Evolutionary conservation across 805 yeast genomes (phyloP).

Genomic region (Metschnikowia hibisci): DNA sequence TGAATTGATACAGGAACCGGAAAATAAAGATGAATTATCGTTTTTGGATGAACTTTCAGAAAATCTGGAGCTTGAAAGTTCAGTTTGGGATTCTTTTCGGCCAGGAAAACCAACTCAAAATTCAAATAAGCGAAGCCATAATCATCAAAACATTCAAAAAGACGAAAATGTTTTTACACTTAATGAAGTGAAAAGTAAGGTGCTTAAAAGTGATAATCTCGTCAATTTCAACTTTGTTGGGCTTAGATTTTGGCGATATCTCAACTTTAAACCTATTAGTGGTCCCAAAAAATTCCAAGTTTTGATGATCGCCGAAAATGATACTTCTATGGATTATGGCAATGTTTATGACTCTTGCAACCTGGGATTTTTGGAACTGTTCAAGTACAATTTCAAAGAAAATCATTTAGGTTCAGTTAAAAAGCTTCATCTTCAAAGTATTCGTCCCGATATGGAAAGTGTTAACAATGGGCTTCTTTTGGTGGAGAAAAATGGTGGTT

Average conservation of each 20-base stretch:
- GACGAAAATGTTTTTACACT: conserved; percentile 24
- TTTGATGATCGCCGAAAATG: conserved; percentile 40
- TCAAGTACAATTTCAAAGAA: conserved; percentile 44
- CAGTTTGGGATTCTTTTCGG: conserved; percentile 33
- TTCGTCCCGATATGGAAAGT: conserved; percentile 26
- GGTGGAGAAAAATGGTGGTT: conserved; percentile 20
- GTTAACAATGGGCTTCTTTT: conserved; percentile 28
- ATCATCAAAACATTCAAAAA: conserved; percentile 2
- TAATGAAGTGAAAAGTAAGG: conserved; percentile 25
- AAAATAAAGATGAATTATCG: conserved; percentile 24
- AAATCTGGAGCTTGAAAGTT: not conserved
- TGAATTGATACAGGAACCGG: conserved; percentile 29
- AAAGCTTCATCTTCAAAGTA: conserved; percentile 26
- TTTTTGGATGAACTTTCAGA: conserved; percentile 38
- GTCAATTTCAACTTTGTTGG: conserved; percentile 46
- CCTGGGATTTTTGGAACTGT: conserved; percentile 37
- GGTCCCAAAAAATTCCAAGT: conserved; percentile 51
- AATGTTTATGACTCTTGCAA: conserved; percentile 24
- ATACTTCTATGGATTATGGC: conserved; percentile 4
- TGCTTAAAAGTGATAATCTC: conserved; percentile 34
- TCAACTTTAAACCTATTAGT: conserved; percentile 53
- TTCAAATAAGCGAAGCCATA: conserved; percentile 5
- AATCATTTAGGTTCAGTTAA: conserved; percentile 46
- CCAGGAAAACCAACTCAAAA: conserved; percentile 10
- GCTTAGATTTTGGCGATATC: conserved; percentile 50